Base-by-base conservation (phyloP, 371 early-diverging fungal species). In the Mortierella sp. region DNA sequence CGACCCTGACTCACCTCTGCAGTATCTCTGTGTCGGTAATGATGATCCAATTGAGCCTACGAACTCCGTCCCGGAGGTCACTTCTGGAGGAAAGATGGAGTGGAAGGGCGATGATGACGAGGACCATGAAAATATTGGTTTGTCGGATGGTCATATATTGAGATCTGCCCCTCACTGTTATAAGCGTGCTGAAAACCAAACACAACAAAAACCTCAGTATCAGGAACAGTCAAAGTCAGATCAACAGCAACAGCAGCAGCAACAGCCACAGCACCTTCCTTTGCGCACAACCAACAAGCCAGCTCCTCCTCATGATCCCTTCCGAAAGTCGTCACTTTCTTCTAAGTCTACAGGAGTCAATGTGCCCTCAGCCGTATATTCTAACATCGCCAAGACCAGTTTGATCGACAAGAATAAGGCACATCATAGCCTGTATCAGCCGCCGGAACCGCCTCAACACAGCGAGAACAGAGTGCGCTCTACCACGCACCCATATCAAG, bases 271-370 rank as follows among this genome's bases (percentile, higher is more conserved):
- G 12, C 57, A 57, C 28, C 31, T 75, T 15, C 73, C 73, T 2
- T 24, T 73, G 23, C 57, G 68, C 23, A 61, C 61, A 2, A 63
- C 52, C 48, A 73, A 73, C 67, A 73, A 75, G 15, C 75, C 75
- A 11, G 50, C 56, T 27, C 75, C 75, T 23, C 69, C 75, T 0
- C 67, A 75, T 23, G 75, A 68, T 21, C 75, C 75, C 23, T 75
- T 75, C 41, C 68, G 75, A 8, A 68, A 48, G 15, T 46, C 62
- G 17, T 61, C 62, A 2, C 34, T 61, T 0, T 51, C 66, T 9
- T 56, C 50, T 19, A 31, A 23, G 27, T 21, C 27, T 54, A 43
- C 48, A n/a, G n/a, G n/a, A n/a, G n/a, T n/a, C n/a, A n/a, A n/a
- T n/a, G n/a, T n/a, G n/a, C n/a, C n/a, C n/a, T n/a, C n/a, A n/a